Evolutionary conservation across 305 asterid species (phyloP).

Genomic region (Solanum chacoense): DNA sequence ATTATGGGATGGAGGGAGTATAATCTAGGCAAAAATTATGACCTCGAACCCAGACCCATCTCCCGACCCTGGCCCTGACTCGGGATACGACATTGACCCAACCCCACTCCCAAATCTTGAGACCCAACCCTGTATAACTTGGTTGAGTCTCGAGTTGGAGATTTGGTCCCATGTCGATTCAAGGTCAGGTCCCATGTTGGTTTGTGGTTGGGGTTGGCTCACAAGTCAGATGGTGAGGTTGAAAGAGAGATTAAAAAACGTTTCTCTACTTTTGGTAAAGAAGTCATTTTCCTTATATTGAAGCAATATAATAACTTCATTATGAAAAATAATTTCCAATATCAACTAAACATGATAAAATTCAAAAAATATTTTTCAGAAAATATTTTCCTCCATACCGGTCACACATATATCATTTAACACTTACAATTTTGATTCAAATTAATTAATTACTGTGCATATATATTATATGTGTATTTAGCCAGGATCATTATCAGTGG

Average conservation of each 20-base stretch:
- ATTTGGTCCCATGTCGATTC: no score
- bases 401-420: background rate
- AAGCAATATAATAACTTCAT: no score
- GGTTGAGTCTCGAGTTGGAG: background rate
- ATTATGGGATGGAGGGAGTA: no score
- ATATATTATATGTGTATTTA: background rate
- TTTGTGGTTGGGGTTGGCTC: background rate
- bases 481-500: conserved; percentile 73
- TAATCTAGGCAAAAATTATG: no score
- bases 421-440: background rate
- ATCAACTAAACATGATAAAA: background rate
- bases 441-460: background rate
- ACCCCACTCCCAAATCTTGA: background rate
- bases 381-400: background rate
- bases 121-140: background rate
- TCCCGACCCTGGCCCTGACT: background rate
- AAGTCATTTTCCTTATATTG: background rate
- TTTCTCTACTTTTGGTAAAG: no score
- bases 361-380: no score
- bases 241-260: background rate
- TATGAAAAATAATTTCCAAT: background rate
- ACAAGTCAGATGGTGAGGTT: background rate
- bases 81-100: background rate
- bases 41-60: background rate
- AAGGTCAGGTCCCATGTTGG: no score